Percentiles rank a stretch among this genome's conserved stretches.
Conservation (phyloP, 768 basidiomycete species). For the Mycena indigotica region DNA sequence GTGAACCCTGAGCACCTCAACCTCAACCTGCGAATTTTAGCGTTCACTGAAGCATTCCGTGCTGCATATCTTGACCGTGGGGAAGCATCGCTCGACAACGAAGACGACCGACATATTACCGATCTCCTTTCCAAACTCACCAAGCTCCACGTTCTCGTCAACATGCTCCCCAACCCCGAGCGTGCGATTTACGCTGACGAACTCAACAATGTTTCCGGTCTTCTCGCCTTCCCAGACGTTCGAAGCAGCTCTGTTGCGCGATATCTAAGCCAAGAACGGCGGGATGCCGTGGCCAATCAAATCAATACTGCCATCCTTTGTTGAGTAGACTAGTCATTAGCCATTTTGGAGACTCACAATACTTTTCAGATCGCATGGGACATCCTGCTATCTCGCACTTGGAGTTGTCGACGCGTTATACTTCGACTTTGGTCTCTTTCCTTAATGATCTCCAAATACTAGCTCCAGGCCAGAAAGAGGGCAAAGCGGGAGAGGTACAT, state of each 20-base stretch:
- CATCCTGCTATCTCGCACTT: constrained; percentile 58
- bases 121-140: constrained; percentile 59
- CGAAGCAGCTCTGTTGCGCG: constrained; percentile 73
- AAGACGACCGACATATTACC: constrained; percentile 41
- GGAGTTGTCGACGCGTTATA: constrained; percentile 69
- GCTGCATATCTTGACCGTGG: constrained; percentile 42
- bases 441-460: constrained; percentile 54
- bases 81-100: constrained; percentile 21
- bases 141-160: constrained; percentile 67
- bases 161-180: constrained; percentile 57
- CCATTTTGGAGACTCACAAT: constrained; percentile 1
- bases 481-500: constrained; percentile 43
- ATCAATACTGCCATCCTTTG: constrained; percentile 85
- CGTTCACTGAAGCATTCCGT: constrained; percentile 85
- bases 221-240: constrained; percentile 83
- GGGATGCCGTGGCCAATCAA: constrained; percentile 84
- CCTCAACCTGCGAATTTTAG: constrained; percentile 84
- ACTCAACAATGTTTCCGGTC: constrained; percentile 69
- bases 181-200: constrained; percentile 67
- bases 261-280: constrained; percentile 75
- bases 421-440: constrained; percentile 58
- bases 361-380: constrained; percentile 50
- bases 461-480: constrained; percentile 38
- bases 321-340: constrained; percentile 52
- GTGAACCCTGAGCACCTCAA: constrained; percentile 73